These are phyloP conservation scores for Colletotrichum sp. DNA, from an alignment of 2,329 filamentous ascomycete genomes.

Conservation along the genomic window DNA sequence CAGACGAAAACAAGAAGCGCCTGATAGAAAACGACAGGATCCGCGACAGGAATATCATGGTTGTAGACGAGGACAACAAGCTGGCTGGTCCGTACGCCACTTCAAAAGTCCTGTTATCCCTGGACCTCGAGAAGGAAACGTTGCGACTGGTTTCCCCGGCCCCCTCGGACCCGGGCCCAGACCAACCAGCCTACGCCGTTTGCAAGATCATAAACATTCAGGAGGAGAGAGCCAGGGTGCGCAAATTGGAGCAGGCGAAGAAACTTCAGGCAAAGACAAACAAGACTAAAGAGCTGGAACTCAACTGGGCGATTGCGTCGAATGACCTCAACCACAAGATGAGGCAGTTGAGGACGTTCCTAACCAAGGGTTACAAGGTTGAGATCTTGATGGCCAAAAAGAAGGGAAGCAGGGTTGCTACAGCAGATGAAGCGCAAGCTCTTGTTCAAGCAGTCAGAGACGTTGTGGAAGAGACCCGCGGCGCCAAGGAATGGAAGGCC, in stretches of 20 bases:
- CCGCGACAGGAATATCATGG: conserved; percentile 44
- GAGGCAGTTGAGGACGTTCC: conserved; percentile 69
- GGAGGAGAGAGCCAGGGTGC: conserved; percentile 48
- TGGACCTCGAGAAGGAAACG: conserved; percentile 37
- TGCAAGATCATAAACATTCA: conserved; percentile 74
- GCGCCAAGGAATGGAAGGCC: conserved; percentile 48
- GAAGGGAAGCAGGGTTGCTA: conserved; percentile 68
- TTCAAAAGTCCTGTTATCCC: conserved; percentile 43
- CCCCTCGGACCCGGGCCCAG: conserved; percentile 25
- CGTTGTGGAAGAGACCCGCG: conserved; percentile 32
- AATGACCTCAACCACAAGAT: conserved; percentile 79
- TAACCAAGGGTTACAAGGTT: conserved; percentile 77
- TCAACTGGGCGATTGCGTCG: conserved; percentile 85
- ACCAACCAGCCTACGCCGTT: conserved; percentile 52
- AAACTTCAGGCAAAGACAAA: conserved; percentile 42
- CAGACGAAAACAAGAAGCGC: neutral
- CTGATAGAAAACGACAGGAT: conserved; percentile 47
- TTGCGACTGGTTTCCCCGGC: conserved; percentile 43
- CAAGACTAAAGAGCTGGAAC: conserved; percentile 77
- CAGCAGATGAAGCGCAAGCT: conserved; percentile 62
- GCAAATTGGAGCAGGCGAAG: conserved; percentile 48
- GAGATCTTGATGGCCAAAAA: conserved; percentile 72
- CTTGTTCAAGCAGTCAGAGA: conserved; percentile 53
- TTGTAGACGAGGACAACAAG: conserved; percentile 42
- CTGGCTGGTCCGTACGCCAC: conserved; percentile 44